Evolutionary conservation across 2,329 filamentous ascomycete species (phyloP).

Genomic region (Stemphylium lycopersici): DNA sequence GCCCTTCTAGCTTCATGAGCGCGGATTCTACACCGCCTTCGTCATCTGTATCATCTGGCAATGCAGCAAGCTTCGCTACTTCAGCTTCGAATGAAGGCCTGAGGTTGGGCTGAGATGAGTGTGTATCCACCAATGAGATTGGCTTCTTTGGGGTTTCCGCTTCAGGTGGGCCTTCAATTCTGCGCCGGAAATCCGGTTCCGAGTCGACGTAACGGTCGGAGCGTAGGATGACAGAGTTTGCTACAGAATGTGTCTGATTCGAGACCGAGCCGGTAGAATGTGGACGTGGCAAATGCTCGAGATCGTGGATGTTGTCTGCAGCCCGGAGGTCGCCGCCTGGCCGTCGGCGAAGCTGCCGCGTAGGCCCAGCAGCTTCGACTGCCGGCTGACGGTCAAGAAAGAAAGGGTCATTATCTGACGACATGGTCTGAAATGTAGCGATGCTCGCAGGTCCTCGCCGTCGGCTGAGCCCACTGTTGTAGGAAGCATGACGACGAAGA

Average conservation of each 20-base stretch:
- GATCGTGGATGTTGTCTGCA: constrained; percentile 54
- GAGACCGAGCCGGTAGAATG: constrained; percentile 58
- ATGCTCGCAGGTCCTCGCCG: constrained; percentile 64
- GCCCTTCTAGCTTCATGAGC: constrained; percentile 88
- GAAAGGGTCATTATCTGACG: constrained; percentile 51
- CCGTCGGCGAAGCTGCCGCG: constrained; percentile 53
- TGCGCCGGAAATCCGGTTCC: constrained; percentile 14
- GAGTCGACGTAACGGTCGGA: constrained; percentile 38
- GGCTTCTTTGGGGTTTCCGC: constrained; percentile 32
- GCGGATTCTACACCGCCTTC: constrained; percentile 92
- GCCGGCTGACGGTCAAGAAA: constrained; percentile 43
- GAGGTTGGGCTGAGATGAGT: constrained; percentile 62
- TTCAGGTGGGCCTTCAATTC: constrained; percentile 15
- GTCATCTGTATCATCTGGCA: constrained; percentile 79
- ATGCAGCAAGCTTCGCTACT: constrained; percentile 82
- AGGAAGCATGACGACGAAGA: constrained; percentile 64
- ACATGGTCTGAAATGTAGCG: constrained; percentile 58
- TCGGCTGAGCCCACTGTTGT: constrained; percentile 61
- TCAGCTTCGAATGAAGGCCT: constrained; percentile 83
- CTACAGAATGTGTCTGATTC: constrained; percentile 50
- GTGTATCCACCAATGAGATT: constrained; percentile 56
- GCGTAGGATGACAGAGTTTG: constrained; percentile 47
- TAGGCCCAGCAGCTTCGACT: constrained; percentile 28
- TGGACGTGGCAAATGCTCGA: constrained; percentile 50
- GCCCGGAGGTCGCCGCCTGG: constrained; percentile 58